Percentiles rank a stretch among this genome's conserved stretches.
Evolutionary conservation across 352 stramenopile genomes (phyloP).

Genomic region (Phytophthora colocasiae): DNA sequence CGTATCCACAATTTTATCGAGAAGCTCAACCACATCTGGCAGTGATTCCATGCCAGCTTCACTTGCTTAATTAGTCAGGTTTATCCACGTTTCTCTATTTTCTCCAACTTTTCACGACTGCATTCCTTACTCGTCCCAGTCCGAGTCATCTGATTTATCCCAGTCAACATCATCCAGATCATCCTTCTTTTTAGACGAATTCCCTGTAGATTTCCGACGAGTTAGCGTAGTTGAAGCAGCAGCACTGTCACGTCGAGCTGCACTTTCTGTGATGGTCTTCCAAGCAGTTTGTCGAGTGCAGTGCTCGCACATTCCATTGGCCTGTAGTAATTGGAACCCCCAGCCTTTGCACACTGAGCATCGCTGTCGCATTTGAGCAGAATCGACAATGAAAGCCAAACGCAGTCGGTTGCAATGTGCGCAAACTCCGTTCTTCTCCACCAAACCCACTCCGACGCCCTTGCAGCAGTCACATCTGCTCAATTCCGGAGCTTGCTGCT

Average conservation of each 20-base stretch:
- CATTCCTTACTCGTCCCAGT: slow-evolving; percentile 54
- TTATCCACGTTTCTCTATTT: slow-evolving; percentile 16
- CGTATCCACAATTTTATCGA: neutral
- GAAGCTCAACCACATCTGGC: neutral
- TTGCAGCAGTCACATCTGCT: slow-evolving; percentile 62
- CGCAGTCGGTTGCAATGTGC: slow-evolving; percentile 73
- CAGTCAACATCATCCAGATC: slow-evolving; percentile 44
- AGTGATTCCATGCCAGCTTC: neutral
- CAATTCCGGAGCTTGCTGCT: slow-evolving; percentile 37
- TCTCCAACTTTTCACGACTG: slow-evolving; percentile 3
- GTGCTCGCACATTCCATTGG: slow-evolving; percentile 59
- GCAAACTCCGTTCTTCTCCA: slow-evolving; percentile 77
- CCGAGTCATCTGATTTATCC: slow-evolving; percentile 57
- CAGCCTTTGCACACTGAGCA: slow-evolving; percentile 65
- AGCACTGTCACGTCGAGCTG: slow-evolving; percentile 17
- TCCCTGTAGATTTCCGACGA: slow-evolving; percentile 13
- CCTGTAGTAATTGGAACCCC: slow-evolving; percentile 60
- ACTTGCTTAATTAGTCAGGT: neutral
- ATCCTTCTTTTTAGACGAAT: slow-evolving; percentile 14
- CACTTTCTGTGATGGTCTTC: slow-evolving; percentile 15
- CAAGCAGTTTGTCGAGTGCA: slow-evolving; percentile 46
- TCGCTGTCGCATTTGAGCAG: slow-evolving; percentile 58
- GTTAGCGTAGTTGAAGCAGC: neutral
- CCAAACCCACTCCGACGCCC: slow-evolving; percentile 59
- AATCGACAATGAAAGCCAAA: slow-evolving; percentile 77